Percentiles rank a stretch among this genome's conserved stretches.
These are phyloP conservation scores for Aspergillus sp. DNA, from an alignment of 2,329 filamentous ascomycete genomes.

Conservation along the genomic window DNA sequence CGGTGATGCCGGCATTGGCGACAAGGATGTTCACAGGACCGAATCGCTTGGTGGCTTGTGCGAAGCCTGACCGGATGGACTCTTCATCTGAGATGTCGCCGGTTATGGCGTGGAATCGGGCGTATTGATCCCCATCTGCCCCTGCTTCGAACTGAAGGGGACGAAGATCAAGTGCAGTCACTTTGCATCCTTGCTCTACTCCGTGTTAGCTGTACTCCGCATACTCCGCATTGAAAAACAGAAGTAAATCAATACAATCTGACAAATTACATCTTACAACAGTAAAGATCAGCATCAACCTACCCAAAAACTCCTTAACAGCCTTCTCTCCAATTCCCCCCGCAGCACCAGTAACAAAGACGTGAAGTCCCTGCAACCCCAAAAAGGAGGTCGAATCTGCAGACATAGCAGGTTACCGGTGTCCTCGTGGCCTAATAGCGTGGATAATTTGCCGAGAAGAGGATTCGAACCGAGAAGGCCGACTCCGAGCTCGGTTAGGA, in stretches of 20 bases:
- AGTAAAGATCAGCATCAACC: slow-evolving; percentile 6
- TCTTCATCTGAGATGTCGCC: slow-evolving; percentile 48
- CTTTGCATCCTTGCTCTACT: slow-evolving; percentile 50
- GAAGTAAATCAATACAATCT: background rate
- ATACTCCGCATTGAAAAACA: background rate
- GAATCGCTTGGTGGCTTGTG: slow-evolving; percentile 39
- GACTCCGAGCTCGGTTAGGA: too few species aligned
- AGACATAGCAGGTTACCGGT: background rate
- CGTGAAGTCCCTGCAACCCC: slow-evolving; percentile 45
- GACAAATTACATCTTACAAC: too few species aligned
- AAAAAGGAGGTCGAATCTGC: slow-evolving; percentile 30
- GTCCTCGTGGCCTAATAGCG: background rate
- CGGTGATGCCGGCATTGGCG: slow-evolving; percentile 50
- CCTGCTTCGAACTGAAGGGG: slow-evolving; percentile 26
- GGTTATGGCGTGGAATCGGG: slow-evolving; percentile 36
- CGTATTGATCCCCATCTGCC: slow-evolving; percentile 19
- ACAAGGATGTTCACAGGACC: slow-evolving; percentile 50
- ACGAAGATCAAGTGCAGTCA: slow-evolving; percentile 49
- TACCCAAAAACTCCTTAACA: slow-evolving; percentile 51
- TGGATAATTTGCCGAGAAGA: background rate
- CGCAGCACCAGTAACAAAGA: slow-evolving; percentile 51
- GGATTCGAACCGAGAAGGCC: too few species aligned
- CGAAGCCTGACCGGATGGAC: slow-evolving; percentile 39
- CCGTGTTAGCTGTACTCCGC: background rate
- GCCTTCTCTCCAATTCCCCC: slow-evolving; percentile 49